Evolutionary conservation across 345 rosid species (phyloP), one percentile per base, ranked within the genome.

Genomic region (Salix koriyanagi): DNA sequence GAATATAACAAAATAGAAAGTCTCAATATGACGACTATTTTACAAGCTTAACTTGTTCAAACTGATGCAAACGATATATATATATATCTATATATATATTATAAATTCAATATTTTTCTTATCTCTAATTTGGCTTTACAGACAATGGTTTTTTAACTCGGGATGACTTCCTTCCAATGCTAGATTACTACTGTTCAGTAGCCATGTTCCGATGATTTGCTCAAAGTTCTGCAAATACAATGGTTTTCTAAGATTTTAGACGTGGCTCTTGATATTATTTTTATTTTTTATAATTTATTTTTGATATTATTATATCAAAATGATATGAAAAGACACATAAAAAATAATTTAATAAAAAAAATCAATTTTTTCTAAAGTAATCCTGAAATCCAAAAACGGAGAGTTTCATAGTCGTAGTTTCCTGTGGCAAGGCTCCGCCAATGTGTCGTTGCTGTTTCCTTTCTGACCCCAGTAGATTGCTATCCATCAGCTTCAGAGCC

Each of bases 381-480:
- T 36, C 37, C 37, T 36, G 7, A 36, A 36, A 36, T 36, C 37
- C 37, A 5, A 36, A 34, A 34, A 4, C 6, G 5, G 6, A 5
- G 6, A 34, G 36, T 34, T 34, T 34, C 62, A 14, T 26, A 74
- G 7, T 46, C 6, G 36, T 74, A 65, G 19, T 42, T 64, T 41
- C 70, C 70, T 41, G 76, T 64, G 69, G 70, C 42, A 44, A 25
- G 70, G 34, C 30, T 65, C 62, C 23, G 44, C 46, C 26, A 74
- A 65, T 8, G 62, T 74, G 25, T 62, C 70, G 14, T 48, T 71
- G 14, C 32, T 71, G n/a, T 75, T 46, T 21, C 61, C 64, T 46
- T 75, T 75, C 56, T 62, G 65, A 46, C 71, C 64, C 77, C 71
- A 65, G 18, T 75, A 75, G 10, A 75, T 34, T 9, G 70, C 44